Conservation (phyloP, 345 rosid genomes). For the Linum trigynum region DNA sequence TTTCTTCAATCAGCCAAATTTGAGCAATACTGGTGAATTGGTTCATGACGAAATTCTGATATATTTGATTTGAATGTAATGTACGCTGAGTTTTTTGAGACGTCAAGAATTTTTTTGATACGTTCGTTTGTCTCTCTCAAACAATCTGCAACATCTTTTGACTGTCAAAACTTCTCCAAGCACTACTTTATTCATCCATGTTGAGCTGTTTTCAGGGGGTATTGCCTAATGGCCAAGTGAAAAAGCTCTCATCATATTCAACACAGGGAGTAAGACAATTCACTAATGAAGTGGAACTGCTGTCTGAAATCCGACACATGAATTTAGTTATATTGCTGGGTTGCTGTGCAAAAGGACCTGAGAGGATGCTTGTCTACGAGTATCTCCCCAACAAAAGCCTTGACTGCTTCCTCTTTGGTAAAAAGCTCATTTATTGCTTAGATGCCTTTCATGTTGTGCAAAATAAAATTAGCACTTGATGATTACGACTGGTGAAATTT, state of each 20-base stretch:
- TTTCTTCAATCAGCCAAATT: too few species aligned
- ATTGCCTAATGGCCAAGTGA: constrained; percentile 22
- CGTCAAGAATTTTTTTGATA: background rate
- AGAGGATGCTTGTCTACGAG: constrained; percentile 30
- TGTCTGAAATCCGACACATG: constrained; percentile 20
- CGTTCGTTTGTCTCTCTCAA: background rate
- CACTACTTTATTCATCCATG: background rate
- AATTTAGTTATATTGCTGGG: constrained; percentile 23
- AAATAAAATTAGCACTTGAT: background rate
- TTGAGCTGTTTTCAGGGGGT: constrained; percentile 14
- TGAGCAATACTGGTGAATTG: too few species aligned
- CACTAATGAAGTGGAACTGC: constrained; percentile 24
- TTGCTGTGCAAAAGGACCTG: constrained; percentile 23
- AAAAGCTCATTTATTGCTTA: background rate
- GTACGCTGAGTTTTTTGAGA: too few species aligned
- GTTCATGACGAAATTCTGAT: too few species aligned
- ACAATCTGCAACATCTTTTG: too few species aligned
- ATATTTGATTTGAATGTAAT: too few species aligned
- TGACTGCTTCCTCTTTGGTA: constrained; percentile 24
- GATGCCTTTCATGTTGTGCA: background rate
- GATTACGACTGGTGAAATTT: background rate
- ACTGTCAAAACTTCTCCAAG: too few species aligned
- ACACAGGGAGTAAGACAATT: constrained; percentile 22
- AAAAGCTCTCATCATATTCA: constrained; percentile 24
- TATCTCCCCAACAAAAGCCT: constrained; percentile 28